Evolutionary conservation across 148 eudicot species (phyloP).

Genomic region (Rhododendron ferrugineum): DNA sequence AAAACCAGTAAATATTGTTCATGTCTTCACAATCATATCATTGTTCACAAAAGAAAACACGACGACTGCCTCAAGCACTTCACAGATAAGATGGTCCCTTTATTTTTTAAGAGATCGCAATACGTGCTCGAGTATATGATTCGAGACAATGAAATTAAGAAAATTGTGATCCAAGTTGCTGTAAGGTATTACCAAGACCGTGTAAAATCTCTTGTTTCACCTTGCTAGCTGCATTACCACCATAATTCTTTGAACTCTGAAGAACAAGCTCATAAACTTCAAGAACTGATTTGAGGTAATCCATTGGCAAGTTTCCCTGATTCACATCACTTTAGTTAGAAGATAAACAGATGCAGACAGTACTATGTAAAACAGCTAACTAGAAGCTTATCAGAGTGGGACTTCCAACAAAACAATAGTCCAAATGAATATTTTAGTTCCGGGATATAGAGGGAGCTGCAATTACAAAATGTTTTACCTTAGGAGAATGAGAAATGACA

Average conservation of each 20-base stretch:
- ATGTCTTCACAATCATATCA: not conserved
- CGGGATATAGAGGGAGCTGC: not conserved
- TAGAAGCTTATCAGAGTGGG: not conserved
- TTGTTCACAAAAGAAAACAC: not conserved
- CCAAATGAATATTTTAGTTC: not conserved
- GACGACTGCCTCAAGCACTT: not conserved
- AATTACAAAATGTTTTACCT: slow-evolving; percentile 34
- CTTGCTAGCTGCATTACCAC: slow-evolving; percentile 44
- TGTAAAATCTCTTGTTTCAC: slow-evolving; percentile 93
- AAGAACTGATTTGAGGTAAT: slow-evolving; percentile 76
- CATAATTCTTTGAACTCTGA: slow-evolving; percentile 41
- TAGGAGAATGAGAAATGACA: slow-evolving; percentile 75
- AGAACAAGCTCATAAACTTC: slow-evolving; percentile 76
- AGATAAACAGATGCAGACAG: slow-evolving; percentile 5
- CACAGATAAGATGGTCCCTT: not conserved
- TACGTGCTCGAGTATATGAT: not conserved
- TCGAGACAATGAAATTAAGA: not conserved
- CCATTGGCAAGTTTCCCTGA: slow-evolving; percentile 85
- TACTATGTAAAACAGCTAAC: not conserved
- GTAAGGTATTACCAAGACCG: slow-evolving; percentile 61
- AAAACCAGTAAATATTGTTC: not conserved
- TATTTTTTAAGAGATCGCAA: not conserved
- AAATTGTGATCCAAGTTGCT: not conserved
- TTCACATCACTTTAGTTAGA: slow-evolving; percentile 21
- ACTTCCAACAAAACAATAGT: not conserved